Base-by-base conservation (phyloP, 441 rosid species). In the Gossypium schwendimanii region DNA sequence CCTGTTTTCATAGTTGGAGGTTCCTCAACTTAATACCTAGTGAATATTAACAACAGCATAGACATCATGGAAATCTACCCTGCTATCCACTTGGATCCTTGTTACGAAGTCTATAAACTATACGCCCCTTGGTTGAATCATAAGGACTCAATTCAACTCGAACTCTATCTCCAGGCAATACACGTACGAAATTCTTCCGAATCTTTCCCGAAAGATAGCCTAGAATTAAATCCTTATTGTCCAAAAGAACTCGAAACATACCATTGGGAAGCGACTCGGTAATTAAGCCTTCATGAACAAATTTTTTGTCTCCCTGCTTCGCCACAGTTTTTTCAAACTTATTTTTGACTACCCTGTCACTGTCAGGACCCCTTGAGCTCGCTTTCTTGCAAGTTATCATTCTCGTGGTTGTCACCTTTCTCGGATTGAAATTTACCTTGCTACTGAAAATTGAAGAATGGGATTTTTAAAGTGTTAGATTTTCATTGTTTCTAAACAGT, bases 181-280 rank as follows among this genome's bases (percentile, higher is more conserved):
- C 90, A 44, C 96, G 78, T 1, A 89, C 87, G 72, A 84, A 89
- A 18, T 94, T 94, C 86, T 90, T 87, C 76, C 97, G 77, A 14
- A 94, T 94, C 84, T 86, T 91, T 20, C 97, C 96, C 15, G 96
- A 91, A 63, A 89, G 87, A 57, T 94, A 91, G 21, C 97, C 98
- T 21, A 94, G 86, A 65, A 94, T 81, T 70, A 86, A 72, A 71
- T 86, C 94, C 8, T 87, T 70, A 41, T 91, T 94, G 77, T 90
- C 96, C 71, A 94, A 75, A 68, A 77, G 85, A 1, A 93, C 92
- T 59, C 93, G 79, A 75, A 93, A 93, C 98, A 93, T 93, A 4
- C 93, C 98, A 69, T 91, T 91, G 63, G 98, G 86, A 3, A 93
- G 87, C 49, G 97, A 93, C 73, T 93, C 97, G 0, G 92, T 91